phyloP scores from a whole-genome alignment of 2,329 filamentous ascomycete genomes.

The Rhexocercosporidium sp. region DNA sequence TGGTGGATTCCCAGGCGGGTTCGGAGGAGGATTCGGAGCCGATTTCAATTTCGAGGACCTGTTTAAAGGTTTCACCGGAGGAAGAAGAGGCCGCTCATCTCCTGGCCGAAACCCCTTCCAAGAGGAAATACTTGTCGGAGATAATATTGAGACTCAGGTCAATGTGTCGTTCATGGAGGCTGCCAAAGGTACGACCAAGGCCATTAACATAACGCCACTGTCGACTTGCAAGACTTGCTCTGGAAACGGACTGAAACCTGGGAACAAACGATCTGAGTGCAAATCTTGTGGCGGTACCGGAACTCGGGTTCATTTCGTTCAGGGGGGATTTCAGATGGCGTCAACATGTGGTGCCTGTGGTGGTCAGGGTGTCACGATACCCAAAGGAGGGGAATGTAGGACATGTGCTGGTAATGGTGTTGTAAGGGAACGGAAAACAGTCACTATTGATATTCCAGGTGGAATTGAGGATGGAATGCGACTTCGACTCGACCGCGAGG shows the following conservation, averaged over 20 bases:
- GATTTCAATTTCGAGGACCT: conserved; percentile 97
- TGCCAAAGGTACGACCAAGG: conserved; percentile 86
- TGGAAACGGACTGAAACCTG: conserved; percentile 84
- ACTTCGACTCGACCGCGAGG: conserved; percentile 81
- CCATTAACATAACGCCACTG: conserved; percentile 84
- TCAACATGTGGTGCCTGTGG: conserved; percentile 84
- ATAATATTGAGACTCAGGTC: conserved; percentile 93
- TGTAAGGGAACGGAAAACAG: conserved; percentile 78
- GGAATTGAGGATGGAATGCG: conserved; percentile 98
- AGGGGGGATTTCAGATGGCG: conserved; percentile 94
- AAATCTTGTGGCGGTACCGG: conserved; percentile 85
- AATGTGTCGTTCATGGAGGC: conserved; percentile 96
- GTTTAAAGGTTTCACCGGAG: conserved; percentile 79
- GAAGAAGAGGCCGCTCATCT: conserved; percentile 51
- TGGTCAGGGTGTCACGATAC: conserved; percentile 77
- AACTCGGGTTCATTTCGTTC: conserved; percentile 84
- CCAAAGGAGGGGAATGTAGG: conserved; percentile 80
- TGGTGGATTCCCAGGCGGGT: conserved; percentile 63
- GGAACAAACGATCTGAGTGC: conserved; percentile 75
- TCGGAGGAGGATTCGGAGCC: conserved; percentile 68
- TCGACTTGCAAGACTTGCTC: conserved; percentile 81
- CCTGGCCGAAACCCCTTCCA: conserved; percentile 71
- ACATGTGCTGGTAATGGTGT: conserved; percentile 85
- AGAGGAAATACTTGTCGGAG: conserved; percentile 84
- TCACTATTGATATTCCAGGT: conserved; percentile 89